Conservation (phyloP, 2,329 filamentous ascomycete genomes). For the Fonsecaea pugnacius region DNA sequence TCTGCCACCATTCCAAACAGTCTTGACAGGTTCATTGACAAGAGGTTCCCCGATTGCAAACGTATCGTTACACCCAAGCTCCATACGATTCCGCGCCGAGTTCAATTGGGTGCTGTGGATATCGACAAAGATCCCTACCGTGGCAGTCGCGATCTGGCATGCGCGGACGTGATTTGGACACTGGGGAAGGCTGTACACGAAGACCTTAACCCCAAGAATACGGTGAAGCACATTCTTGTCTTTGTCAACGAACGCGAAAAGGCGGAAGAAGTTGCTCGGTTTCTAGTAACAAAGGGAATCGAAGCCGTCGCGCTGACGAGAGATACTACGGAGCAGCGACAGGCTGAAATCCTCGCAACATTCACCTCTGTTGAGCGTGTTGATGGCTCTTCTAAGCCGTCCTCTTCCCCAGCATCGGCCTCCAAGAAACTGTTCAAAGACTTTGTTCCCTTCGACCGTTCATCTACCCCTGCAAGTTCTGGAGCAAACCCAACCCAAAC, state of each 20-base stretch:
- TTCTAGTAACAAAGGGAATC: conserved; percentile 81
- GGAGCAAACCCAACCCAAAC: conserved; percentile 26
- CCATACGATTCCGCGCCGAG: conserved; percentile 90
- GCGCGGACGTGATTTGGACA: conserved; percentile 91
- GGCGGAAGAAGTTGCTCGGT: conserved; percentile 77
- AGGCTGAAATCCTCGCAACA: conserved; percentile 73
- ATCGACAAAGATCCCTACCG: conserved; percentile 90
- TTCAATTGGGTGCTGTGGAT: conserved; percentile 91
- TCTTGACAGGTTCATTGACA: conserved; percentile 81
- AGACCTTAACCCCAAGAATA: conserved; percentile 53
- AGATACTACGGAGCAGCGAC: conserved; percentile 77
- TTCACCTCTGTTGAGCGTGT: conserved; percentile 62
- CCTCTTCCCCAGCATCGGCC: conserved; percentile 21
- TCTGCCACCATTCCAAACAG: conserved; percentile 93
- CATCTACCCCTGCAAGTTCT: conserved; percentile 42
- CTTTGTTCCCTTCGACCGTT: conserved; percentile 47
- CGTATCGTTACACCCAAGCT: conserved; percentile 93
- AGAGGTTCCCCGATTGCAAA: conserved; percentile 78
- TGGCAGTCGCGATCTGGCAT: conserved; percentile 90
- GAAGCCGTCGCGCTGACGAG: conserved; percentile 83
- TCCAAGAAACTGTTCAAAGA: conserved; percentile 38
- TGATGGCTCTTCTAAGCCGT: conserved; percentile 31
- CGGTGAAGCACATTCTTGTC: conserved; percentile 81
- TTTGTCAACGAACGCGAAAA: conserved; percentile 97
- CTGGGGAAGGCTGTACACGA: conserved; percentile 79